These are phyloP conservation scores for Rhodotorula diobovata DNA, from an alignment of 768 basidiomycete genomes.

Conservation along the genomic window DNA sequence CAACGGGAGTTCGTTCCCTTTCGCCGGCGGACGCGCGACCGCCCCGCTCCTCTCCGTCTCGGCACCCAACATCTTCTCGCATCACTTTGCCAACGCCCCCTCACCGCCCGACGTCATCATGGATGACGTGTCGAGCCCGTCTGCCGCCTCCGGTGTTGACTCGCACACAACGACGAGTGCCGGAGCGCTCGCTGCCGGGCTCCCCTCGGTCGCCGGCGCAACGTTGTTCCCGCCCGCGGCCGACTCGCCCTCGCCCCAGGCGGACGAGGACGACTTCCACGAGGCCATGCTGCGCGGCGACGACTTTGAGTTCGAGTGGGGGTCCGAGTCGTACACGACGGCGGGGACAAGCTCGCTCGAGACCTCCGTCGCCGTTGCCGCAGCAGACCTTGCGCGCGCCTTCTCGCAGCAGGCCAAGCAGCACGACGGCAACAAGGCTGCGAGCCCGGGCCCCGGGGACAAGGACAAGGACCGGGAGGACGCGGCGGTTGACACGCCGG, in stretches of 20 bases:
- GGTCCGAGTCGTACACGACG: slow-evolving; percentile 34
- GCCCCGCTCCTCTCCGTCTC: slow-evolving; percentile 23
- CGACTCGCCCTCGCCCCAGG: slow-evolving; percentile 18
- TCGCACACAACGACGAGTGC: not conserved
- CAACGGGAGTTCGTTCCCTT: slow-evolving; percentile 2
- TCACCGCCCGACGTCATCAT: slow-evolving; percentile 29
- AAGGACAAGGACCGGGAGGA: not conserved
- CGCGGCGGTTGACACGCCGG: slow-evolving; percentile 29
- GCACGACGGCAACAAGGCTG: not conserved
- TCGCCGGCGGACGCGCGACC: not conserved
- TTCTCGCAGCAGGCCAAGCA: not conserved
- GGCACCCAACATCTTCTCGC: slow-evolving; percentile 36
- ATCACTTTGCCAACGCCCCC: slow-evolving; percentile 24
- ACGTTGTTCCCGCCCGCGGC: slow-evolving; percentile 6
- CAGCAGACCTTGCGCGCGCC: not conserved
- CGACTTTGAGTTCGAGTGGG: slow-evolving; percentile 43
- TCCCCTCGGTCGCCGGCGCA: not conserved
- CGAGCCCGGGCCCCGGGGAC: not conserved
- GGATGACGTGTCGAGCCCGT: slow-evolving; percentile 18
- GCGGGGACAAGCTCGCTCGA: slow-evolving; percentile 19
- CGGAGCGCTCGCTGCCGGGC: too few species aligned
- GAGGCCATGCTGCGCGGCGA: slow-evolving; percentile 42
- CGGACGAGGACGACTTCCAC: slow-evolving; percentile 43
- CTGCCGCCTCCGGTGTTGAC: not conserved
- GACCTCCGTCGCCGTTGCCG: not conserved